These are phyloP conservation scores for Pichia gijzeniarum DNA, from an alignment of 805 yeast genomes.

Conservation along the genomic window DNA sequence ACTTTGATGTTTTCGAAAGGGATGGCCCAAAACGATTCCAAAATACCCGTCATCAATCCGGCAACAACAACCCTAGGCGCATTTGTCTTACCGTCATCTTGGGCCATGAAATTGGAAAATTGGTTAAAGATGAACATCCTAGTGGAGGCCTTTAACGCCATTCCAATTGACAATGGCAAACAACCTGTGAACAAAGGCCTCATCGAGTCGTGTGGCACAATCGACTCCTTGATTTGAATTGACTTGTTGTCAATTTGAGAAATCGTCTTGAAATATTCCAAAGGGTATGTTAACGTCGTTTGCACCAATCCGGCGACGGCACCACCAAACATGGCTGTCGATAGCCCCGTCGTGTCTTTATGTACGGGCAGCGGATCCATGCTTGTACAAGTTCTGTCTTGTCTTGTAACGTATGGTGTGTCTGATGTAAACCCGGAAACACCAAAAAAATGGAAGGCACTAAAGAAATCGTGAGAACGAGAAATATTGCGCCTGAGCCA, in stretches of 20 bases:
- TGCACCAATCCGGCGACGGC: slow-evolving; percentile 57
- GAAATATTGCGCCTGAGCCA: no score
- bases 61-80: slow-evolving; percentile 83
- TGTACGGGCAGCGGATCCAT: slow-evolving; percentile 24
- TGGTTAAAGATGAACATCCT: slow-evolving; percentile 71
- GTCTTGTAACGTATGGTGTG: no score
- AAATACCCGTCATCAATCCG: slow-evolving; percentile 73
- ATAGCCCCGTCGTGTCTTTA: slow-evolving; percentile 34
- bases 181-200: slow-evolving; percentile 49
- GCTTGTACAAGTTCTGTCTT: no score
- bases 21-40: slow-evolving; percentile 76
- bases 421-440: no score
- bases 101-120: slow-evolving; percentile 60
- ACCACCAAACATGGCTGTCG: slow-evolving; percentile 56
- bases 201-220: slow-evolving; percentile 28
- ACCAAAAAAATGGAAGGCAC: no score
- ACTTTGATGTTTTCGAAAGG: slow-evolving; percentile 89
- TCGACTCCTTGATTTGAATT: slow-evolving; percentile 25
- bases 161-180: slow-evolving; percentile 70
- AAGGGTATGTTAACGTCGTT: slow-evolving; percentile 61
- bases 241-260: slow-evolving; percentile 48
- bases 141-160: slow-evolving; percentile 63
- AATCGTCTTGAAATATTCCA: slow-evolving; percentile 63
- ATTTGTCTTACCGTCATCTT: slow-evolving; percentile 51
- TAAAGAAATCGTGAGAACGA: no score